phyloP scores from a whole-genome alignment of 2,329 filamentous ascomycete species.

The Colletotrichum sp. region DNA sequence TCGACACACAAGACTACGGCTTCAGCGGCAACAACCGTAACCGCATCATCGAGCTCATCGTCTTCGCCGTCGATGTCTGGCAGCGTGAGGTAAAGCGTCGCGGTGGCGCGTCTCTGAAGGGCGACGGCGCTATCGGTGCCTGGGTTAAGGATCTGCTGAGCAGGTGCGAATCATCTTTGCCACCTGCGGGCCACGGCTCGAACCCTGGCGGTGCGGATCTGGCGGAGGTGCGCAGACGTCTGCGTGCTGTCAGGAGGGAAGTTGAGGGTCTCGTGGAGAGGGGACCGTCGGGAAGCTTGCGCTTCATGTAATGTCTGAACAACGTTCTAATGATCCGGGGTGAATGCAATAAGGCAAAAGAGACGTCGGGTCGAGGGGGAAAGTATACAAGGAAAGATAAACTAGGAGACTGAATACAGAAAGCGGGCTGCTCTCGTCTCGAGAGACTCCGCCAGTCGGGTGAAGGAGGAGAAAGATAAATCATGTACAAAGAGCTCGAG shows the following conservation, averaged over 20 bases:
- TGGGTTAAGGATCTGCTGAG: slow-evolving; percentile 56
- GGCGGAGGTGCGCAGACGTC: slow-evolving; percentile 44
- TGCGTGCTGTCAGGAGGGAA: slow-evolving; percentile 47
- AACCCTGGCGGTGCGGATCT: slow-evolving; percentile 52
- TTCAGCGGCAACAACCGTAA: slow-evolving; percentile 57
- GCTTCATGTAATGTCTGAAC: slow-evolving; percentile 44
- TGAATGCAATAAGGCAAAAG: neutral
- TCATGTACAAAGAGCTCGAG: slow-evolving; percentile 15
- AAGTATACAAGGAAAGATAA: neutral
- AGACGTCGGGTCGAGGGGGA: neutral
- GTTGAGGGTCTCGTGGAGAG: slow-evolving; percentile 49
- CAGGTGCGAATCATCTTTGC: slow-evolving; percentile 52
- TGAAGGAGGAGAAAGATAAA: neutral
- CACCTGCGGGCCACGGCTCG: slow-evolving; percentile 39
- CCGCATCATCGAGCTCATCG: slow-evolving; percentile 60
- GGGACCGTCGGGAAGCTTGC: slow-evolving; percentile 44
- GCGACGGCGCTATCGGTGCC: slow-evolving; percentile 39
- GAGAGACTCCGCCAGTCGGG: neutral
- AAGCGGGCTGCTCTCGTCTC: neutral
- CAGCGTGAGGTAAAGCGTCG: slow-evolving; percentile 52
- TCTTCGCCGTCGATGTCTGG: slow-evolving; percentile 53
- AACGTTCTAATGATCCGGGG: neutral
- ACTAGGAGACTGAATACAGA: neutral
- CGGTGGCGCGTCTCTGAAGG: slow-evolving; percentile 42
- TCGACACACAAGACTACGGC: slow-evolving; percentile 63